Conservation (phyloP, 805 yeast genomes). For the Candida boidinii region DNA sequence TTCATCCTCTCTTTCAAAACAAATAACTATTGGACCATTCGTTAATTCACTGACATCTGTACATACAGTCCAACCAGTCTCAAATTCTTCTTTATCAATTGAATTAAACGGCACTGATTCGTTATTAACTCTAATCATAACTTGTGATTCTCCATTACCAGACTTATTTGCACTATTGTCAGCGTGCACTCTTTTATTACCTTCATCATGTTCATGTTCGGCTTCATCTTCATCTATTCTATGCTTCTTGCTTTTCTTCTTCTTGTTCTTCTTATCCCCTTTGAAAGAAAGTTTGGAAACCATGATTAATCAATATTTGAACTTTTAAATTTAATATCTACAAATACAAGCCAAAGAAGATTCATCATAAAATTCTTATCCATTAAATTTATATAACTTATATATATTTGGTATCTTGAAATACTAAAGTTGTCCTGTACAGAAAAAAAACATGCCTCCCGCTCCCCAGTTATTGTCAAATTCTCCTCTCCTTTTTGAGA, state of each 20-base stretch:
- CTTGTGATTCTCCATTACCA: too few species aligned
- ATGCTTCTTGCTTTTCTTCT: conserved; percentile 4
- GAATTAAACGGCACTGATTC: conserved; percentile 7
- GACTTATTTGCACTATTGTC: too few species aligned
- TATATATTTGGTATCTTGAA: too few species aligned
- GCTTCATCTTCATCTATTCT: neutral
- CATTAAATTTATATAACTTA: too few species aligned
- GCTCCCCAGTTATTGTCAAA: too few species aligned
- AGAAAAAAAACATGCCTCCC: too few species aligned
- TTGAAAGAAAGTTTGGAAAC: conserved; percentile 24
- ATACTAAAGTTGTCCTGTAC: too few species aligned
- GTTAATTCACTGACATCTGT: conserved; percentile 11
- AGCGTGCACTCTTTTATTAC: too few species aligned
- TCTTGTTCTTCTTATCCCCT: conserved; percentile 17
- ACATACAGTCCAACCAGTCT: conserved; percentile 24
- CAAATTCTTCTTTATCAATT: conserved; percentile 11
- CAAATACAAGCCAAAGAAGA: too few species aligned
- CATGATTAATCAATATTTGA: conserved; percentile 14
- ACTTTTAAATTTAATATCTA: neutral
- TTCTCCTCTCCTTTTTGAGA: too few species aligned
- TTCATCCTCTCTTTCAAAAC: too few species aligned
- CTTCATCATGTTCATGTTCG: conserved; percentile 4
- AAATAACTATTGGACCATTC: conserved; percentile 20
- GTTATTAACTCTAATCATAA: conserved; percentile 18
- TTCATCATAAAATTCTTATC: too few species aligned